Percentiles rank a stretch among this genome's conserved stretches.
phyloP scores from a whole-genome alignment of 108 stramenopile genomes.

The Conticribra weissflogii region DNA sequence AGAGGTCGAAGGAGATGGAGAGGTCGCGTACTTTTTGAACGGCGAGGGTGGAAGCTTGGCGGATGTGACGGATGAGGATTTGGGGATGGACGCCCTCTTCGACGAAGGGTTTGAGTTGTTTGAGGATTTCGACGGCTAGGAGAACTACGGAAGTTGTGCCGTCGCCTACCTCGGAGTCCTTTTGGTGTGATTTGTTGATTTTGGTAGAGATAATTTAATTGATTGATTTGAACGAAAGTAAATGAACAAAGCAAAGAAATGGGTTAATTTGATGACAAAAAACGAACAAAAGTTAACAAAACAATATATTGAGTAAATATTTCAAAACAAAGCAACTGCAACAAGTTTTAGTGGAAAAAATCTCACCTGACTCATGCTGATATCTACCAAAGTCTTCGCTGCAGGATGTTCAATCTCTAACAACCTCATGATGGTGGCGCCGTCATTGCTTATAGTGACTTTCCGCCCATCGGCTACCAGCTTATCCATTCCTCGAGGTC shows the following conservation, averaged over 20 bases:
- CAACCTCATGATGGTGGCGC: slow-evolving; percentile 97
- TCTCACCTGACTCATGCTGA: slow-evolving; percentile 91
- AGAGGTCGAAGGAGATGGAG: slow-evolving; percentile 62
- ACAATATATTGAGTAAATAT: not conserved
- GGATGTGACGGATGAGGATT: slow-evolving; percentile 81
- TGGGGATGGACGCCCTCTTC: slow-evolving; percentile 99
- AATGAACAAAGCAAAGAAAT: slow-evolving; percentile 1
- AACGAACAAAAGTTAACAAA: not conserved
- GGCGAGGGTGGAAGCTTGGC: slow-evolving; percentile 76
- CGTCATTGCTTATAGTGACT: slow-evolving; percentile 98
- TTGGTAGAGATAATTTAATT: too few relatives aligned
- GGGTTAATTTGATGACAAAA: not conserved
- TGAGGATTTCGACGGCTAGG: slow-evolving; percentile 93
- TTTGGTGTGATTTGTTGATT: too few relatives aligned
- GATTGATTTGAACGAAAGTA: too few relatives aligned
- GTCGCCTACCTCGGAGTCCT: slow-evolving; percentile 97
- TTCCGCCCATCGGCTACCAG: slow-evolving; percentile 87
- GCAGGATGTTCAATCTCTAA: slow-evolving; percentile 99
- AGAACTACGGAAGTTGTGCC: slow-evolving; percentile 98
- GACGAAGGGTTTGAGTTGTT: slow-evolving; percentile 93
- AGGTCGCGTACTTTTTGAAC: slow-evolving; percentile 76
- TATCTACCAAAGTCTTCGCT: slow-evolving; percentile 97
- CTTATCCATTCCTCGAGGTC: slow-evolving; percentile 99
- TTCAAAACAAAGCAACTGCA: not conserved
- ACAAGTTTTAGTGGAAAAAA: not conserved